phyloP scores from a whole-genome alignment of 345 rosid genomes.

The Cochlearia excelsa region DNA sequence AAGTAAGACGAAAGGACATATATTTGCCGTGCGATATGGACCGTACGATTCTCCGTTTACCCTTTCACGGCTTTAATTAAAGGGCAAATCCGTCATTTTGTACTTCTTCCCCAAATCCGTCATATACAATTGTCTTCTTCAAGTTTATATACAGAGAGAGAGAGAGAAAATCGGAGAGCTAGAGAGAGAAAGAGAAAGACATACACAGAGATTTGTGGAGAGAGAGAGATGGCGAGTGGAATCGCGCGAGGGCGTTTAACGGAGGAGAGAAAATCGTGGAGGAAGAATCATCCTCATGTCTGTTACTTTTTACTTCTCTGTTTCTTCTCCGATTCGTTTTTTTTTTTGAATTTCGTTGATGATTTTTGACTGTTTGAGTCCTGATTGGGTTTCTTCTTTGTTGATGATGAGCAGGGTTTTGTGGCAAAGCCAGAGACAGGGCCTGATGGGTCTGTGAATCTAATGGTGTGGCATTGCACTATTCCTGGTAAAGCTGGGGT shows the following conservation, averaged over 20 bases:
- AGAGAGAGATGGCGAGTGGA: conserved; percentile 61
- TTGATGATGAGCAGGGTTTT: conserved; percentile 54
- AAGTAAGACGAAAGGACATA: conserved; percentile 22
- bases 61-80: not conserved
- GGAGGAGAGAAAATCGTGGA: conserved; percentile 94
- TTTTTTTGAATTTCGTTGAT: not conserved
- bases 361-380: too few relatives aligned
- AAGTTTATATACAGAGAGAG: conserved; percentile 15
- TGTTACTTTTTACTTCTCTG: conserved; percentile 26
- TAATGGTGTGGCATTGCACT: conserved; percentile 96
- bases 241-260: conserved; percentile 94
- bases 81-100: conserved; percentile 24
- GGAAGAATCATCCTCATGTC: conserved; percentile 96
- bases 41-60: conserved; percentile 33
- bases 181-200: not conserved
- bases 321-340: not conserved
- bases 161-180: not conserved
- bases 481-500: conserved; percentile 97
- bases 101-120: not conserved
- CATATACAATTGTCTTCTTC: conserved; percentile 12
- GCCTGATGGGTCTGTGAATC: conserved; percentile 77
- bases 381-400: not conserved
- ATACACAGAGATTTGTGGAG: not conserved
- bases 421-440: conserved; percentile 90
- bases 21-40: conserved; percentile 35